These are phyloP conservation scores for Teunomyces aglyptinius DNA, from an alignment of 805 yeast genomes.

Conservation along the genomic window DNA sequence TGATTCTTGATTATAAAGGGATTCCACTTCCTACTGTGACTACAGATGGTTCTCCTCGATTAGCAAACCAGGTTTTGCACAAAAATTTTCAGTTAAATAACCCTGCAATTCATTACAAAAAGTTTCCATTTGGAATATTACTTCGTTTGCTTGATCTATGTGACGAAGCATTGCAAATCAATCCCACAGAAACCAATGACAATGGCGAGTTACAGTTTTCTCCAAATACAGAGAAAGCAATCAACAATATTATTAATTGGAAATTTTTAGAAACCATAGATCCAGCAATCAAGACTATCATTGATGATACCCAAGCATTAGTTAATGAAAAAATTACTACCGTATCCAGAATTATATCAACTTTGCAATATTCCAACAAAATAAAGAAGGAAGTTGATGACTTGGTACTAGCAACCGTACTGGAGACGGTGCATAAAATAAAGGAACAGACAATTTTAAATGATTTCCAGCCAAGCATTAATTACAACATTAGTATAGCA, in stretches of 20 bases:
- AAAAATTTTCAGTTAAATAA: slow-evolving; percentile 26
- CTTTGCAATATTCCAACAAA: slow-evolving; percentile 70
- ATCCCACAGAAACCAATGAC: slow-evolving; percentile 48
- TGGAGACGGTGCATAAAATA: slow-evolving; percentile 59
- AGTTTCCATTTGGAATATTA: slow-evolving; percentile 64
- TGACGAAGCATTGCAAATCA: slow-evolving; percentile 71
- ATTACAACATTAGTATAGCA: slow-evolving; percentile 4
- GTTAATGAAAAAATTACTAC: slow-evolving; percentile 68
- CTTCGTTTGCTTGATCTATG: slow-evolving; percentile 60
- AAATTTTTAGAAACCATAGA: slow-evolving; percentile 55
- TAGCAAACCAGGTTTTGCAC: slow-evolving; percentile 16
- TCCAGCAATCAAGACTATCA: slow-evolving; percentile 58
- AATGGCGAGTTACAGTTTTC: slow-evolving; percentile 41
- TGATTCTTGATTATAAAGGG: slow-evolving; percentile 55
- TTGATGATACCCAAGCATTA: slow-evolving; percentile 63
- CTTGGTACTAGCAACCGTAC: slow-evolving; percentile 60
- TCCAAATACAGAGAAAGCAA: slow-evolving; percentile 60
- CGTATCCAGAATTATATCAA: slow-evolving; percentile 67
- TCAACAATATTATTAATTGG: slow-evolving; percentile 45
- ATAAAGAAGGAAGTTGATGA: slow-evolving; percentile 77
- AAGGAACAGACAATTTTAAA: slow-evolving; percentile 31
- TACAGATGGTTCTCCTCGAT: slow-evolving; percentile 16
- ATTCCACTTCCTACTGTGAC: slow-evolving; percentile 42
- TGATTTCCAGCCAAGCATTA: slow-evolving; percentile 8
- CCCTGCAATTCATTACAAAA: slow-evolving; percentile 40